Evolutionary conservation across 2,329 filamentous ascomycete species (phyloP).

Genomic region (Meredithiella fracta): DNA sequence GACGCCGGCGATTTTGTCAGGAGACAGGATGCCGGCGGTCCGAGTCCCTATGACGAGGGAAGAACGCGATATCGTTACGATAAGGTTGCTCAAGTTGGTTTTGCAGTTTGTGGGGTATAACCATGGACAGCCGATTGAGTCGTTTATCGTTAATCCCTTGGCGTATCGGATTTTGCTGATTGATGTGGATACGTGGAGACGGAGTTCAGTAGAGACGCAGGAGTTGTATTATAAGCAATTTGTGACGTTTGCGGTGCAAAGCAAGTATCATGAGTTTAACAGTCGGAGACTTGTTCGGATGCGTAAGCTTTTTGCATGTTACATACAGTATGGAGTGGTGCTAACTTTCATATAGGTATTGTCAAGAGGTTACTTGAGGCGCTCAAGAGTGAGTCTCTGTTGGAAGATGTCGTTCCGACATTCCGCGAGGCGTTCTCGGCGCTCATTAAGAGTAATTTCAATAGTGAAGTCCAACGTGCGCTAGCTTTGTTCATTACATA

Average conservation of each 20-base stretch:
- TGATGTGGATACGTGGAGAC: constrained; percentile 85
- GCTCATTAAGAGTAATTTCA: constrained; percentile 65
- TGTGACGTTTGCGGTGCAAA: constrained; percentile 69
- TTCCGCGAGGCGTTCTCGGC: constrained; percentile 68
- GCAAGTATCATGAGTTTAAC: constrained; percentile 87
- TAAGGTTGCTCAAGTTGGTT: constrained; percentile 57
- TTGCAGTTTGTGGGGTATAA: constrained; percentile 83
- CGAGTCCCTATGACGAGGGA: constrained; percentile 30
- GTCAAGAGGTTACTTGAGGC: constrained; percentile 82
- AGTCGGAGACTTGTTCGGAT: constrained; percentile 72
- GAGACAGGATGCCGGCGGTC: neutral
- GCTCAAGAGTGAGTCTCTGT: constrained; percentile 68
- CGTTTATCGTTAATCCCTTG: constrained; percentile 87
- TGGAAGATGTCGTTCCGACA: constrained; percentile 51
- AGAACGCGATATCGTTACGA: constrained; percentile 37
- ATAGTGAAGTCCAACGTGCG: constrained; percentile 69
- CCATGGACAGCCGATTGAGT: constrained; percentile 60
- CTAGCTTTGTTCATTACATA: constrained; percentile 88
- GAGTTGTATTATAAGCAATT: constrained; percentile 90
- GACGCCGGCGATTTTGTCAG: neutral
- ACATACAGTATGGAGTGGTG: neutral
- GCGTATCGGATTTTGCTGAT: constrained; percentile 85
- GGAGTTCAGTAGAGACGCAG: constrained; percentile 58
- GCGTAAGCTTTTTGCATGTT: constrained; percentile 41
- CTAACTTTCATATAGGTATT: constrained; percentile 41